Conservation (phyloP, 2,329 filamentous ascomycete species). For the Stromatinia cepivora region DNA sequence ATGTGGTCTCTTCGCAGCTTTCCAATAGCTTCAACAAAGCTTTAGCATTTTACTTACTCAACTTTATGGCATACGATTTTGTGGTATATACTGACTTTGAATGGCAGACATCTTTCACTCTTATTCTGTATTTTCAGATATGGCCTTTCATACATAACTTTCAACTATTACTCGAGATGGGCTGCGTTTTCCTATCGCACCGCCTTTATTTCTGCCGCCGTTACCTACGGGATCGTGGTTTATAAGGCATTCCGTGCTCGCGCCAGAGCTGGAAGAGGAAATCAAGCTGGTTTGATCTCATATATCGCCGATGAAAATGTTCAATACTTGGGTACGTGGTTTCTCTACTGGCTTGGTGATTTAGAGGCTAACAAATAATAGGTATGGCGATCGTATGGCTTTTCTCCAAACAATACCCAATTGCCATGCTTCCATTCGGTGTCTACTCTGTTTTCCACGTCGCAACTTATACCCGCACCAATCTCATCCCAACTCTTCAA, state of each 20-base stretch:
- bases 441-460: constrained; percentile 99
- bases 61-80: constrained; percentile 12
- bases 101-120: constrained; percentile 75
- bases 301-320: constrained; percentile 91
- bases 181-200: constrained; percentile 85
- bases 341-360: neutral
- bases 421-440: constrained; percentile 89
- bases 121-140: constrained; percentile 84
- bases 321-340: constrained; percentile 82
- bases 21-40: constrained; percentile 1
- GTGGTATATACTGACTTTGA: neutral
- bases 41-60: constrained; percentile 27
- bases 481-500: constrained; percentile 83
- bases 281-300: constrained; percentile 57
- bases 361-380: constrained; percentile 44
- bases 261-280: constrained; percentile 68
- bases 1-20: constrained; percentile 10
- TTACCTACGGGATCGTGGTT: constrained; percentile 96
- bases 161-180: constrained; percentile 79
- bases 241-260: constrained; percentile 95
- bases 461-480: constrained; percentile 91
- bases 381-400: constrained; percentile 96
- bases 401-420: constrained; percentile 80
- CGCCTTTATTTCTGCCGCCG: constrained; percentile 84
- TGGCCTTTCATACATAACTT: constrained; percentile 77